phyloP scores from a whole-genome alignment of 1,284 basidiomycete genomes.

The Anthracocystis panici-leucophaei region DNA sequence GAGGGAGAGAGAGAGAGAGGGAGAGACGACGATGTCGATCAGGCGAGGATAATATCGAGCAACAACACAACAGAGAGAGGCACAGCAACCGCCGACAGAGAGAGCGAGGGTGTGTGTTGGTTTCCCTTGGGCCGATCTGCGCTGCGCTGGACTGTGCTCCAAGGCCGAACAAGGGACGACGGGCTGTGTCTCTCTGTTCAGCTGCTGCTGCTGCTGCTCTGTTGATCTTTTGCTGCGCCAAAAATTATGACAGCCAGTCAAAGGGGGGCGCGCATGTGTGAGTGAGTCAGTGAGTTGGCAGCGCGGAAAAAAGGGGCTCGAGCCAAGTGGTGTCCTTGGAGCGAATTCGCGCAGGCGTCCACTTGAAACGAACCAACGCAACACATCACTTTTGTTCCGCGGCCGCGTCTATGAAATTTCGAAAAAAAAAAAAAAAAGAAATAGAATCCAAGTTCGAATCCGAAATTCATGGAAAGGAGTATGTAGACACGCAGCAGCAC shows the following conservation, averaged over 20 bases:
- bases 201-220: constrained; percentile 3
- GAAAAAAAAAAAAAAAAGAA: constrained; percentile 1
- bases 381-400: constrained; percentile 38
- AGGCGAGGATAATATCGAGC: constrained; percentile 14
- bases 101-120: constrained; percentile 14
- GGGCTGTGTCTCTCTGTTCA: constrained; percentile 16
- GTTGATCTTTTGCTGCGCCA: constrained; percentile 9
- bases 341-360: constrained; percentile 31
- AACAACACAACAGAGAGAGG: not conserved
- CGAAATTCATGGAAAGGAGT: not conserved
- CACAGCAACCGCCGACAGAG: not conserved
- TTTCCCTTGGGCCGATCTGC: constrained; percentile 5
- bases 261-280: constrained; percentile 6
- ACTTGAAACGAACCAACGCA: constrained; percentile 30
- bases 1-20: constrained; percentile 7
- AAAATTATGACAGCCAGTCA: constrained; percentile 20
- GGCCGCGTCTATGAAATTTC: not conserved
- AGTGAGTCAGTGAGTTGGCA: constrained; percentile 32
- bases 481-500: not conserved
- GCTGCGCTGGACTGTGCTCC: not conserved
- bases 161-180: not conserved
- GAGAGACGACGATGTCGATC: constrained; percentile 12
- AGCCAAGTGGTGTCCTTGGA: constrained; percentile 13
- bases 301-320: constrained; percentile 40
- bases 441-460: constrained; percentile 9